Percentiles rank a stretch among this genome's conserved stretches.
phyloP scores from a whole-genome alignment of 129 eudicot species.

The Gnaphalium uliginosum region DNA sequence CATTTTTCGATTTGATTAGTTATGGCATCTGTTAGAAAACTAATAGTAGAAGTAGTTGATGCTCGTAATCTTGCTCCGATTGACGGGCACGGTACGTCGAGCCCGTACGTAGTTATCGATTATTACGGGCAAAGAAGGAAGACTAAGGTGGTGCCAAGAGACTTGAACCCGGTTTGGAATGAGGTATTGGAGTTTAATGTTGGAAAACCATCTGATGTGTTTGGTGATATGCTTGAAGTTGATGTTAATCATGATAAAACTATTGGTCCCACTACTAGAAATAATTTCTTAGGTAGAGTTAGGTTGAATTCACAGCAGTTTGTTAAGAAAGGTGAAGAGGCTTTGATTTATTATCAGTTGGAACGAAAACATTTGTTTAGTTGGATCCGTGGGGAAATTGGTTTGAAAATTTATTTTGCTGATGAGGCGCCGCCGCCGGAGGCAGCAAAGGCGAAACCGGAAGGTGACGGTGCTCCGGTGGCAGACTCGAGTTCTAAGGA shows the following conservation, averaged over 20 bases:
- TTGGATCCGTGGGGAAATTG: conserved; percentile 87
- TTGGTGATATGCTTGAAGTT: conserved; percentile 83
- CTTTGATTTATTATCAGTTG: conserved; percentile 69
- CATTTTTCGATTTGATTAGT: not conserved
- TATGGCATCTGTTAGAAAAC: conserved; percentile 58
- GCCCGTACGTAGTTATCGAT: conserved; percentile 76
- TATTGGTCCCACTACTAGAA: conserved; percentile 75
- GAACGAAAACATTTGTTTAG: conserved; percentile 69
- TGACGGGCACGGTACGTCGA: conserved; percentile 85
- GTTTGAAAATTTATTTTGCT: conserved; percentile 65
- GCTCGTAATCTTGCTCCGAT: conserved; percentile 63
- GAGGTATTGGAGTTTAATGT: conserved; percentile 75
- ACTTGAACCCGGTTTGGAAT: conserved; percentile 84
- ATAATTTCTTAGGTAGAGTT: conserved; percentile 78
- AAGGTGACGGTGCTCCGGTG: conserved; percentile 19
- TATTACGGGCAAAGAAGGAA: conserved; percentile 75
- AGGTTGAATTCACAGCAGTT: conserved; percentile 69
- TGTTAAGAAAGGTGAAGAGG: conserved; percentile 92
- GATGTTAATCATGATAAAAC: conserved; percentile 67
- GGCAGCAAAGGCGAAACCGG: conserved; percentile 12
- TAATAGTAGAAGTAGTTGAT: conserved; percentile 71
- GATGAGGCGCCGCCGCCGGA: conserved; percentile 45
- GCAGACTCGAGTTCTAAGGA: not conserved
- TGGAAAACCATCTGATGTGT: conserved; percentile 68
- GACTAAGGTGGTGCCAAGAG: conserved; percentile 60